Conservation (phyloP, 768 basidiomycete species). For the Mycena floridula region DNA sequence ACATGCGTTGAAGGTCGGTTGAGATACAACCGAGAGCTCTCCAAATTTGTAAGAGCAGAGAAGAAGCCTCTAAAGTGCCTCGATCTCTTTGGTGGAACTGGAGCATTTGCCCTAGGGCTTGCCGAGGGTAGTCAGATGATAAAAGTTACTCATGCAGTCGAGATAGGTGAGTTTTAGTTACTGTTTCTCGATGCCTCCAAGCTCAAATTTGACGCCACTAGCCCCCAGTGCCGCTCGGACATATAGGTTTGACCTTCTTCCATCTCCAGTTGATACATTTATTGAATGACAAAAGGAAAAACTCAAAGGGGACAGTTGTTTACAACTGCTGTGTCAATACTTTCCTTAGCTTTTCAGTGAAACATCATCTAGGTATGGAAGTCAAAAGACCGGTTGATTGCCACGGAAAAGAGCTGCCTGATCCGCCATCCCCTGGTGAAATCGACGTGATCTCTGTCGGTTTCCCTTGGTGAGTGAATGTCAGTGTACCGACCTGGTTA, state of each 20-base stretch:
- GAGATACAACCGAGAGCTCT: not conserved
- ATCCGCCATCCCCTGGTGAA: constrained; percentile 31
- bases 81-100: not conserved
- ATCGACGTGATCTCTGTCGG: constrained; percentile 43
- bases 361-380: not conserved
- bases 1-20: not conserved
- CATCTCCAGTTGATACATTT: not conserved
- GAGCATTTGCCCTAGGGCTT: not conserved
- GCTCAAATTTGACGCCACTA: no score
- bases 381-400: not conserved
- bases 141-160: not conserved
- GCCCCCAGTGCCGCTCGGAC: not conserved
- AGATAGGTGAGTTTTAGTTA: no score
- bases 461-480: constrained; percentile 39
- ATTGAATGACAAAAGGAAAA: not conserved
- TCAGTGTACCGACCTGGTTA: constrained; percentile 8
- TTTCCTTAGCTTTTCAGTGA: not conserved
- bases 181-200: no score
- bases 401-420: constrained; percentile 14
- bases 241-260: not conserved
- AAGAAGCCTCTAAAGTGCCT: not conserved
- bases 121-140: not conserved
- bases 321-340: not conserved
- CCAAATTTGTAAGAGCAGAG: not conserved
- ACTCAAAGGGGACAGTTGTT: not conserved